These are phyloP conservation scores for Fusarium buxicola DNA, from an alignment of 2,329 filamentous ascomycete genomes.

Conservation along the genomic window DNA sequence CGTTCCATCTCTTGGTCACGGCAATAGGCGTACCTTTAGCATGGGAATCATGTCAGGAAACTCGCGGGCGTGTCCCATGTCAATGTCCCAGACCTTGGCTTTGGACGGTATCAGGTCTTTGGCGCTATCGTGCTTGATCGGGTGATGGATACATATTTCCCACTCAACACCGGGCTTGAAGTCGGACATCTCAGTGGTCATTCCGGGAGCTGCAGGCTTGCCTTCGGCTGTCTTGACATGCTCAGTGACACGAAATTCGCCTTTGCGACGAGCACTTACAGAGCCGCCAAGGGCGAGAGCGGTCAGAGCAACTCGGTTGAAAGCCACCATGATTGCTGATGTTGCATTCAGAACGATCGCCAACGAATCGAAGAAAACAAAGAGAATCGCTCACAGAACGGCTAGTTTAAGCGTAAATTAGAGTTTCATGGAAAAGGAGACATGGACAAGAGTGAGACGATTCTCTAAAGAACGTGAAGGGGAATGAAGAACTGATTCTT, in stretches of 20 bases:
- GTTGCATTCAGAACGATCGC: not conserved
- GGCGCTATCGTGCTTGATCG: slow-evolving; percentile 44
- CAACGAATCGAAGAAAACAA: not conserved
- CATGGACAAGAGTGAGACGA: slow-evolving; percentile 3
- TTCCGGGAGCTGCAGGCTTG: slow-evolving; percentile 1
- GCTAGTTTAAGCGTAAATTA: slow-evolving; percentile 4
- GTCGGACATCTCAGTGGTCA: slow-evolving; percentile 7
- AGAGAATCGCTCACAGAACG: not conserved
- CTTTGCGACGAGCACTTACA: slow-evolving; percentile 25
- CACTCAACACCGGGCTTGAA: slow-evolving; percentile 48
- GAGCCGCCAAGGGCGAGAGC: slow-evolving; percentile 29
- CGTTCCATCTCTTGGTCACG: not conserved
- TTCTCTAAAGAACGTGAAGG: too few relatives aligned
- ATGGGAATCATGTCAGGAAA: slow-evolving; percentile 44
- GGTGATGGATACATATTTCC: slow-evolving; percentile 48
- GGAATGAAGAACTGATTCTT: not conserved
- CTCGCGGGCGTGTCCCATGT: slow-evolving; percentile 45
- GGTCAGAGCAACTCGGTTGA: slow-evolving; percentile 26
- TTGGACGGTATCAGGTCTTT: slow-evolving; percentile 43
- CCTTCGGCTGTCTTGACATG: slow-evolving; percentile 9
- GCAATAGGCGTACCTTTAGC: slow-evolving; percentile 41
- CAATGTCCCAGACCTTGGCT: slow-evolving; percentile 49
- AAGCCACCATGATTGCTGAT: slow-evolving; percentile 31
- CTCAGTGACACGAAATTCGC: slow-evolving; percentile 18
- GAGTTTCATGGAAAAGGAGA: not conserved